phyloP scores from a whole-genome alignment of 1,284 basidiomycete species.

The Trichosporon sp. region DNA sequence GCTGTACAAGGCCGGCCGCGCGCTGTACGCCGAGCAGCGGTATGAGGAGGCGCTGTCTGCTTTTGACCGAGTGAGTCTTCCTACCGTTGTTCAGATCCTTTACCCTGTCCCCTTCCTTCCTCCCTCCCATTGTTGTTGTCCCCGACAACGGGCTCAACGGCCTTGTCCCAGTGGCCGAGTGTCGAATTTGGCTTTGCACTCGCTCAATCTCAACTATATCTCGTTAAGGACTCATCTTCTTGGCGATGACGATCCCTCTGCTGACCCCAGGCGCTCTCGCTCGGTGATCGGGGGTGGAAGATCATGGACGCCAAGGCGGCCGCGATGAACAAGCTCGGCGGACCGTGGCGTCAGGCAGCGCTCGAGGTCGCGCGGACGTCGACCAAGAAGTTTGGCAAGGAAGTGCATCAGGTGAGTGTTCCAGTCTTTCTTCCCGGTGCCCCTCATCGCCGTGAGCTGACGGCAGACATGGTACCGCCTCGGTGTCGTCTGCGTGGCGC shows the following conservation, averaged over 20 bases:
- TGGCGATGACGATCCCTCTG: no score
- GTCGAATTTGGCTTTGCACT: no score
- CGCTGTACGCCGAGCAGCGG: slow-evolving; percentile 8
- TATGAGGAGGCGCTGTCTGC: slow-evolving; percentile 22
- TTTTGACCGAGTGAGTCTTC: slow-evolving; percentile 24
- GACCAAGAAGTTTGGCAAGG: slow-evolving; percentile 26
- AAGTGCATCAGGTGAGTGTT: slow-evolving; percentile 22
- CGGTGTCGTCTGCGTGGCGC: slow-evolving; percentile 21
- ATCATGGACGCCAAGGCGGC: slow-evolving; percentile 30
- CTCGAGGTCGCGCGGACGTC: slow-evolving; percentile 24
- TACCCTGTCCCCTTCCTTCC: no score
- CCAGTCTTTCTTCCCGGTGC: no score
- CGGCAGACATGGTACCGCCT: slow-evolving; percentile 33
- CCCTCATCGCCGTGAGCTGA: neutral
- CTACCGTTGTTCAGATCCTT: no score
- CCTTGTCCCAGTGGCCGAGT: no score
- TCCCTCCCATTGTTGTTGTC: neutral
- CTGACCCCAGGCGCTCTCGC: slow-evolving; percentile 26
- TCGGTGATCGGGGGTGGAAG: slow-evolving; percentile 24
- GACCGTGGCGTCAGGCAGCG: slow-evolving; percentile 22
- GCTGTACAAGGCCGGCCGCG: slow-evolving; percentile 16
- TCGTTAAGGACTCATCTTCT: no score
- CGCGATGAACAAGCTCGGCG: slow-evolving; percentile 24
- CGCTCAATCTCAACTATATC: no score
- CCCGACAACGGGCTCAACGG: no score